A percentile compares a stretch with the other conserved stretches of the same genome.
phyloP scores from a whole-genome alignment of 139 green algal genomes.

The Picocystis salinarum region DNA sequence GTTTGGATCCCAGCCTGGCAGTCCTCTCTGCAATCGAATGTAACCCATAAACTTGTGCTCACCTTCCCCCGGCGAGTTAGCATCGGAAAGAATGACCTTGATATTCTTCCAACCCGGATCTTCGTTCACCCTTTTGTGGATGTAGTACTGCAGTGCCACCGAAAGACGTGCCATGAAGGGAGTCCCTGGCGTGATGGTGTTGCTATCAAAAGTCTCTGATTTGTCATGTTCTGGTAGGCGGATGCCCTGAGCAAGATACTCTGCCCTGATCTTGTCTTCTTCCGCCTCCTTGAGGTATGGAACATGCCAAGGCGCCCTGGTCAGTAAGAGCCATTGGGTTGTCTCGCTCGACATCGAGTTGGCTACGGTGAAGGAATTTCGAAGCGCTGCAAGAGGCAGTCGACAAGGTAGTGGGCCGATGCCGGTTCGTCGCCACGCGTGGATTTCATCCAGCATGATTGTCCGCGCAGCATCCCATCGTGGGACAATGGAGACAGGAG shows the following conservation, averaged over 20 bases:
- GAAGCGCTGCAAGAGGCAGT: neutral
- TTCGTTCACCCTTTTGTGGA: slow-evolving; percentile 74
- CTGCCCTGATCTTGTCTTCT: slow-evolving; percentile 66
- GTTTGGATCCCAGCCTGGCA: slow-evolving; percentile 66
- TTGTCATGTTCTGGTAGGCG: too few species aligned
- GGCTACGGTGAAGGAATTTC: neutral
- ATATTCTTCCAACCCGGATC: slow-evolving; percentile 76
- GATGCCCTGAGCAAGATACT: slow-evolving; percentile 61
- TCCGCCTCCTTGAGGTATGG: slow-evolving; percentile 46
- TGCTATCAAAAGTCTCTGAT: slow-evolving; percentile 67
- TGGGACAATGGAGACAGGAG: too few species aligned
- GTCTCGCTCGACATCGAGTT: neutral
- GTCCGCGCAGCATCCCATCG: too few species aligned
- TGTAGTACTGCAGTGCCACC: slow-evolving; percentile 92
- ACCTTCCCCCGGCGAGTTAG: slow-evolving; percentile 85
- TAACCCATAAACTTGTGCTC: slow-evolving; percentile 95
- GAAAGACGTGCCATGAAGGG: slow-evolving; percentile 91
- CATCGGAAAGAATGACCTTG: slow-evolving; percentile 87
- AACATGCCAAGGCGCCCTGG: neutral
- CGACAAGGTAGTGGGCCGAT: neutral
- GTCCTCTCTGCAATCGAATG: slow-evolving; percentile 69
- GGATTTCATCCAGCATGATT: too few species aligned
- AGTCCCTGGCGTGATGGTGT: slow-evolving; percentile 96
- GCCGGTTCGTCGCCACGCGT: slow-evolving; percentile 4
- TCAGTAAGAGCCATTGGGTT: neutral